Conservation (phyloP, 305 asterid species). For the Fraxinus platypoda region DNA sequence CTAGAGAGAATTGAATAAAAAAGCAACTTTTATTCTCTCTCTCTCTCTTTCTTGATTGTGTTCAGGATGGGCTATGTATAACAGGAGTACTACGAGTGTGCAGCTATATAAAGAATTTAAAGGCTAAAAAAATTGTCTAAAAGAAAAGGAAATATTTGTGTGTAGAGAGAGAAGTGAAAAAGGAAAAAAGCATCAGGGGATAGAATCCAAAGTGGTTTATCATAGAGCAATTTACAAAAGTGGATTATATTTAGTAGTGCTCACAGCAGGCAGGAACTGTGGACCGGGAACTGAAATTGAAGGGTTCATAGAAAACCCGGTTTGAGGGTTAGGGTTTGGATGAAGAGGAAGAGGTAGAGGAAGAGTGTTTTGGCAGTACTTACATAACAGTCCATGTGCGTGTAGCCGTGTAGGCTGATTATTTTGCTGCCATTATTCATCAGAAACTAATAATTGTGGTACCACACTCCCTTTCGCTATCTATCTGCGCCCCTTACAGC, state of each 20-base stretch:
- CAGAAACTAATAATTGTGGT: conserved; percentile 38
- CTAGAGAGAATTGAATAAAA: conserved; percentile 12
- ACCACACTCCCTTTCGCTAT: conserved; percentile 33
- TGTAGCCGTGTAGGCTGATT: conserved; percentile 27
- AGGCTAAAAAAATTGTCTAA: conserved; percentile 23
- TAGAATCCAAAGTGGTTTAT: conserved; percentile 24
- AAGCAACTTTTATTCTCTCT: conserved; percentile 18
- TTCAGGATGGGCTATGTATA: conserved; percentile 39
- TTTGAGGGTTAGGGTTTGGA: conserved; percentile 33
- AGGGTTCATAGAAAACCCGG: conserved; percentile 15
- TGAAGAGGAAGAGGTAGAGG: neutral
- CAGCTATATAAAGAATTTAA: conserved; percentile 40
- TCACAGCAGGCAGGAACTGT: conserved; percentile 18
- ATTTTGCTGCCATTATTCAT: conserved; percentile 36
- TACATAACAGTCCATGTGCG: conserved; percentile 28
- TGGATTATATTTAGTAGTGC: conserved; percentile 21
- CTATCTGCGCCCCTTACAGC: conserved; percentile 40
- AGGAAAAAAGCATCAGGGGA: conserved; percentile 20
- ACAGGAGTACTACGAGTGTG: conserved; percentile 33
- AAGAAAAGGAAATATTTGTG: conserved; percentile 12
- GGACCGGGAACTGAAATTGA: conserved; percentile 21
- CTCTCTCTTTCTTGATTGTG: conserved; percentile 26
- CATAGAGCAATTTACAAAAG: conserved; percentile 5
- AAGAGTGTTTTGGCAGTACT: conserved; percentile 45
- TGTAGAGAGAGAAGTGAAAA: conserved; percentile 6